Conservation (phyloP, 306 rosid genomes). For the Vicia faba region DNA sequence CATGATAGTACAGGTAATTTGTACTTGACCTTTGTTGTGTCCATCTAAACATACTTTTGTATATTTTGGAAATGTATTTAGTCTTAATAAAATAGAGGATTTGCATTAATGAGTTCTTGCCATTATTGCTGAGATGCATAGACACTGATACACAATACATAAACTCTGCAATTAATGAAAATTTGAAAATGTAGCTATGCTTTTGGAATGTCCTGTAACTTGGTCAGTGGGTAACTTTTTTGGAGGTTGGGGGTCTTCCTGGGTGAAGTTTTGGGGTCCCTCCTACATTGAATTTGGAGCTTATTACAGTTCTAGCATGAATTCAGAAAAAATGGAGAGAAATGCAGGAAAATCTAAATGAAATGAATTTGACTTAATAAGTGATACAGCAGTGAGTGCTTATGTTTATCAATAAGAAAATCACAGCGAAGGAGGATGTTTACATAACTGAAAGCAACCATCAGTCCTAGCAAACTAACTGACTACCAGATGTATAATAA, state of each 20-base stretch:
- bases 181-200: constrained; percentile 8
- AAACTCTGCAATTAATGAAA: neutral
- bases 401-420: neutral
- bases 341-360: neutral
- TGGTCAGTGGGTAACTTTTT: neutral
- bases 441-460: neutral
- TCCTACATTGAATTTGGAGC: constrained; percentile 5
- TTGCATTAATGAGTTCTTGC: constrained; percentile 16
- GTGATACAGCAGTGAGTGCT: neutral
- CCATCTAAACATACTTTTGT: constrained; percentile 23
- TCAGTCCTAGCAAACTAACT: neutral
- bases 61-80: constrained; percentile 28
- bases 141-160: constrained; percentile 2
- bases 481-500: neutral
- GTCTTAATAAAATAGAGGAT: constrained; percentile 14
- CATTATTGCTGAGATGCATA: neutral
- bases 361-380: neutral
- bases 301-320: neutral
- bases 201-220: constrained; percentile 11
- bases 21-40: constrained; percentile 49
- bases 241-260: neutral
- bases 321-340: constrained; percentile 2
- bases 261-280: constrained; percentile 3
- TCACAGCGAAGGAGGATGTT: neutral
- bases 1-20: constrained; percentile 89